Evolutionary conservation across 257 asterid genomes (phyloP).

Genomic region (Solanum tacnaense): DNA sequence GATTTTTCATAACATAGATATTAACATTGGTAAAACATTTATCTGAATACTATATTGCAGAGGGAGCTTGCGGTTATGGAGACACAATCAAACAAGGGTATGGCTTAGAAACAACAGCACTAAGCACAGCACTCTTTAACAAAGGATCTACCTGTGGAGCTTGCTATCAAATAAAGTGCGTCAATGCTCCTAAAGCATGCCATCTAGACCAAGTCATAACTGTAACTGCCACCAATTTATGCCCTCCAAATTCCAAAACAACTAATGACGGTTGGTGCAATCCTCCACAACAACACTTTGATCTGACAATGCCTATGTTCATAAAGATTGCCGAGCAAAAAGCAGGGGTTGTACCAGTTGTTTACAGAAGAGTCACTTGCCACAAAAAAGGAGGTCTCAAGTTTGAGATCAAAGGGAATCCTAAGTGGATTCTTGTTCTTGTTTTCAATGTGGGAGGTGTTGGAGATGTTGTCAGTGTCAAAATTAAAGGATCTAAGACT

Average conservation of each 20-base stretch:
- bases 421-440: conserved; percentile 9
- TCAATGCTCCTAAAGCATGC: conserved; percentile 7
- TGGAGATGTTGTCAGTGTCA: conserved; percentile 19
- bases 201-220: background rate
- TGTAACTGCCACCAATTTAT: conserved; percentile 34
- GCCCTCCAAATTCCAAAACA: conserved; percentile 13
- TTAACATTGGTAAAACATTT: background rate
- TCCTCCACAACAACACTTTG: background rate
- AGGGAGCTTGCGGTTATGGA: conserved; percentile 38
- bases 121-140: conserved; percentile 33
- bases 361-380: background rate
- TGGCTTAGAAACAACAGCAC: conserved; percentile 23
- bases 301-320: background rate
- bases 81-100: conserved; percentile 14
- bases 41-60: conserved; percentile 1
- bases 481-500: conserved; percentile 9
- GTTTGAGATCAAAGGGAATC: conserved; percentile 26
- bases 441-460: conserved; percentile 34
- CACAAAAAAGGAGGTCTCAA: conserved; percentile 4
- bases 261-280: background rate
- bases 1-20: background rate
- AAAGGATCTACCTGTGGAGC: conserved; percentile 28
- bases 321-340: conserved; percentile 1
- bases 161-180: conserved; percentile 30
- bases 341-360: background rate